These are phyloP conservation scores for Epichloe gansuensis DNA, from an alignment of 2,329 filamentous ascomycete species.

Conservation along the genomic window DNA sequence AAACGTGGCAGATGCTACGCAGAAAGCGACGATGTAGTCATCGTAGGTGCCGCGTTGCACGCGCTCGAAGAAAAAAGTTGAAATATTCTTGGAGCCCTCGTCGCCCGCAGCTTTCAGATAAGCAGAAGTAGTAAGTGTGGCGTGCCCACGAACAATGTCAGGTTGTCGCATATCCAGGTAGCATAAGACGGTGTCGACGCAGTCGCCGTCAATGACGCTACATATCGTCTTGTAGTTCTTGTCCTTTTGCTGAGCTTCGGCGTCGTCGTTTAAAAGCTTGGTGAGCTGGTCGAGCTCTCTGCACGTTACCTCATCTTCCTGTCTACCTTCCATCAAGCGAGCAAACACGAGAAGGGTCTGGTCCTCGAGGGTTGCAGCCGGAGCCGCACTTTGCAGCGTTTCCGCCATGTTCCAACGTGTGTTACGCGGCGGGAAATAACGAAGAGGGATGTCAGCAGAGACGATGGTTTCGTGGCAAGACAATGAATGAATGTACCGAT, in stretches of 20 bases:
- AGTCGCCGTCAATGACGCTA: slow-evolving; percentile 56
- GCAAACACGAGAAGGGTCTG: slow-evolving; percentile 69
- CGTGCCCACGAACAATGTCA: slow-evolving; percentile 62
- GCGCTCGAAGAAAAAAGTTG: slow-evolving; percentile 60
- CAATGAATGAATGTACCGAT: too few relatives aligned
- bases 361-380: slow-evolving; percentile 36
- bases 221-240: slow-evolving; percentile 36
- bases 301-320: slow-evolving; percentile 64
- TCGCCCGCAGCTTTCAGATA: slow-evolving; percentile 68
- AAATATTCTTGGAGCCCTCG: slow-evolving; percentile 55
- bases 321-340: slow-evolving; percentile 78
- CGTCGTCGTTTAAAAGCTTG: slow-evolving; percentile 45
- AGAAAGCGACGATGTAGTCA: slow-evolving; percentile 83
- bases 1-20: slow-evolving; percentile 78
- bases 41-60: slow-evolving; percentile 68
- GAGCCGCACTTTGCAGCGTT: slow-evolving; percentile 17
- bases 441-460: neutral
- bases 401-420: slow-evolving; percentile 19
- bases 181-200: slow-evolving; percentile 72
- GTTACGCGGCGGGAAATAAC: neutral
- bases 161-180: slow-evolving; percentile 77
- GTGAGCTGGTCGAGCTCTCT: slow-evolving; percentile 45
- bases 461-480: neutral
- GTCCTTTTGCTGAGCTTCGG: slow-evolving; percentile 29
- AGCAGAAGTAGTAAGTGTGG: slow-evolving; percentile 68